Evolutionary conservation across 192 early-diverging fungal species (phyloP).

Genomic region (Bifiguratus adelaidae): DNA sequence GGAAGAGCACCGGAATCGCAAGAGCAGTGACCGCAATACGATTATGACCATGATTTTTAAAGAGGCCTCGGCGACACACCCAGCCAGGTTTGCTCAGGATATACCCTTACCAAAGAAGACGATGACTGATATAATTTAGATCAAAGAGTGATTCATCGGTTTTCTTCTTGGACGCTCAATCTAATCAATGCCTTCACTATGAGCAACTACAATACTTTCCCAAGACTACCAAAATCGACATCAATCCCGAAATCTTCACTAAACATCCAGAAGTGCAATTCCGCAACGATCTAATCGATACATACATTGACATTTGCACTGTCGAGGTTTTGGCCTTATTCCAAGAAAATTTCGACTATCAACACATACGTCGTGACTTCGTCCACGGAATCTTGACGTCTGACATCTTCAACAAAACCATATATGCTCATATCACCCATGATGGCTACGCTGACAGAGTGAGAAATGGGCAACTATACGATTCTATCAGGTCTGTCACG

Average conservation of each 20-base stretch:
- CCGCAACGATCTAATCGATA: conserved; percentile 90
- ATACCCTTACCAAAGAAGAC: not conserved
- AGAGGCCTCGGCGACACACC: conserved; percentile 50
- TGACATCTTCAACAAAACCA: conserved; percentile 75
- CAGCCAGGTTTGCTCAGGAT: conserved; percentile 11
- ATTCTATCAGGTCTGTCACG: conserved; percentile 48
- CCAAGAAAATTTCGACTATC: conserved; percentile 97
- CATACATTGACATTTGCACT: conserved; percentile 87
- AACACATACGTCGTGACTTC: conserved; percentile 83
- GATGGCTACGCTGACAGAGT: conserved; percentile 59
- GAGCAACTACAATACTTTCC: conserved; percentile 55
- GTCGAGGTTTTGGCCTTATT: conserved; percentile 82
- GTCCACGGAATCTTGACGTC: conserved; percentile 82
- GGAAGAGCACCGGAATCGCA: conserved; percentile 72
- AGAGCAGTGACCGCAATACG: conserved; percentile 60
- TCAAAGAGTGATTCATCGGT: conserved; percentile 63
- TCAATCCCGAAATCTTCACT: conserved; percentile 49
- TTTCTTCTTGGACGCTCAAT: conserved; percentile 71
- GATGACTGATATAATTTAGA: conserved; percentile 9
- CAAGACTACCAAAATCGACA: conserved; percentile 33
- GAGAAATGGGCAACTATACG: conserved; percentile 60
- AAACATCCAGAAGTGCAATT: conserved; percentile 63
- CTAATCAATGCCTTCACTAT: conserved; percentile 74
- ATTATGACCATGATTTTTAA: conserved; percentile 95
- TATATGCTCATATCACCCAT: conserved; percentile 70